Percentiles rank a stretch among this genome's conserved stretches.
These are phyloP conservation scores for Lunularia cruciata DNA, from an alignment of 225 moss, liverwort and hornwort genomes.

Conservation along the genomic window DNA sequence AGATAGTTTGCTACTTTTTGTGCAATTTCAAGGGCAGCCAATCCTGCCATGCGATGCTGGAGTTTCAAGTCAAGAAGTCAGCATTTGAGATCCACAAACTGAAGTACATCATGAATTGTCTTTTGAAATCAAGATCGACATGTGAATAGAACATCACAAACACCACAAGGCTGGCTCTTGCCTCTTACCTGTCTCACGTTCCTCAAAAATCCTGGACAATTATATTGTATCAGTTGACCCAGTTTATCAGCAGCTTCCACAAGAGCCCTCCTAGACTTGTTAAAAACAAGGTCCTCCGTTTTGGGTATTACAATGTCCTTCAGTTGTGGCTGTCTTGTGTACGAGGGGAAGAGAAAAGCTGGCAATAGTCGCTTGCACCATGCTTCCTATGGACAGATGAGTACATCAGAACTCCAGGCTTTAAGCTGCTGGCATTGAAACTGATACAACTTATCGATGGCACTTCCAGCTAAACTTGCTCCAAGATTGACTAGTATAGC, in stretches of 20 bases:
- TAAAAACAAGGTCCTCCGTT: conserved; percentile 57
- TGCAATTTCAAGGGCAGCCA: conserved; percentile 82
- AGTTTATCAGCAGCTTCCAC: conserved; percentile 68
- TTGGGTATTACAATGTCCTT: conserved; percentile 52
- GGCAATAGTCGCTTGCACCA: conserved; percentile 83
- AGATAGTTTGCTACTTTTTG: conserved; percentile 68
- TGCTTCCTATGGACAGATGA: conserved; percentile 52
- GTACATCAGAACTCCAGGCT: not conserved
- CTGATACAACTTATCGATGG: not conserved
- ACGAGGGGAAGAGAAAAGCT: conserved; percentile 42
- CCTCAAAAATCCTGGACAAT: conserved; percentile 72
- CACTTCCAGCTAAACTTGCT: not conserved
- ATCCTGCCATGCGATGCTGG: conserved; percentile 93
- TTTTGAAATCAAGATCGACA: too few species aligned
- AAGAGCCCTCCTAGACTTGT: conserved; percentile 57
- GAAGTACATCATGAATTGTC: too few species aligned
- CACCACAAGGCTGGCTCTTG: not conserved
- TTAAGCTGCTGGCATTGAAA: not conserved
- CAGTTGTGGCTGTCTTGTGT: conserved; percentile 52
- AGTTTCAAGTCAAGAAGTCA: conserved; percentile 14
- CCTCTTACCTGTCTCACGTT: conserved; percentile 69
- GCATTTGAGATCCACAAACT: not conserved
- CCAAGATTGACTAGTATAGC: not conserved
- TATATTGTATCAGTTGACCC: conserved; percentile 77
- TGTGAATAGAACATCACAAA: too few species aligned